Base-by-base conservation (phyloP, 495 filamentous ascomycete genomes). In the Podospora australis region DNA sequence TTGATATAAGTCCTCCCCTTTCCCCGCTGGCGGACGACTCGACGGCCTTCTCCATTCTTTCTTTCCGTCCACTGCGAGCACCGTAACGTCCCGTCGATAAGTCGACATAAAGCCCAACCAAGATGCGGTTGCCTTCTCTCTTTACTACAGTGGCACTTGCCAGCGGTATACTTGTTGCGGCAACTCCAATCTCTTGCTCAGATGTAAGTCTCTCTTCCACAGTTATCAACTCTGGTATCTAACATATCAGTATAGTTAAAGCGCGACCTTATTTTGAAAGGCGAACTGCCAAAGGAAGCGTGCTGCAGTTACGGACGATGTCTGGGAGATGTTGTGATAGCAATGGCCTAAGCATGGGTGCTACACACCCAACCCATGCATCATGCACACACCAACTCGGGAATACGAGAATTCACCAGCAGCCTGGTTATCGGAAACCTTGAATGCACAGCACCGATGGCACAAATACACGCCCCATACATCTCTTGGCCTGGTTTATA, bases 271-370 rank as follows among this genome's bases (percentile, higher is more conserved):
- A 74, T 75, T 39, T 61, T 75, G 24, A 63, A 49, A 20, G 72
- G 72, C 20, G 59, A 67, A 16, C 56, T 73, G 29, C 60, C 66
- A 7, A 68, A 70, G 24, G 69, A 71, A 23, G 69, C 64, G 6
- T 75, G 73, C 53, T 77, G 73, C 53, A 68, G 63, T 43, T 77
- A 77, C 44, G 72, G 73, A 9, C 53, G 65, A 2, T 75, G 72
- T 47, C 64, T 66, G 42, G 64, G 67, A 14, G 66, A 71, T 36
- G 72, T 77, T 16, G 71, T 75, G 17, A 49, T 77, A 26, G 57
- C 63, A 28, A 65, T 68, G 62, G 46, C 22, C 10, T 67, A 41
- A 59, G 8, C 6, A 6, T 13, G 26, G 6, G 26, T 30, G 26
- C 6, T 30, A 20, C 7, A 21, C 38, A 23, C 7, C 8, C 6